phyloP scores from a whole-genome alignment of 208 protist genomes.

The Kentomonas sorsogonicus region DNA sequence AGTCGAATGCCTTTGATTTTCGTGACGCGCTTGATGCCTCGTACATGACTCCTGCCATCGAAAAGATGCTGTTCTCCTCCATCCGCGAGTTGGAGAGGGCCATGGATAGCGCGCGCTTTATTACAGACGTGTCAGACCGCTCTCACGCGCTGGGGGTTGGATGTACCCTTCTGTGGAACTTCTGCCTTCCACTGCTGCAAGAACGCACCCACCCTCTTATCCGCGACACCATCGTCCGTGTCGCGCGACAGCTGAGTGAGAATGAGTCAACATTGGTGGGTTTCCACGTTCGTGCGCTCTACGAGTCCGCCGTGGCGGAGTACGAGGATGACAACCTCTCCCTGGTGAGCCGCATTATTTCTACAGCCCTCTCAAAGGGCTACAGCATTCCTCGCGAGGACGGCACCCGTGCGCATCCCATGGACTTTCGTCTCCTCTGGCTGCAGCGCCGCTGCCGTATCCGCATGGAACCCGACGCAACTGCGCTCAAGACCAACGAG shows the following conservation, averaged over 20 bases:
- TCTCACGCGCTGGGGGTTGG: constrained; percentile 52
- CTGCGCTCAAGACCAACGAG: constrained; percentile 20
- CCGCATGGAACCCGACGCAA: constrained; percentile 23
- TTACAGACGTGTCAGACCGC: constrained; percentile 60
- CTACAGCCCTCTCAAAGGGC: not conserved
- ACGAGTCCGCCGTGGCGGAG: constrained; percentile 56
- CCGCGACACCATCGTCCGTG: constrained; percentile 13
- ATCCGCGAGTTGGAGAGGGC: constrained; percentile 43
- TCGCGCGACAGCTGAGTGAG: constrained; percentile 11
- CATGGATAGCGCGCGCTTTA: constrained; percentile 55
- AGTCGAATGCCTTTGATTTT: constrained; percentile 17
- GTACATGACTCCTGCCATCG: constrained; percentile 33
- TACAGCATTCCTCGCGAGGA: not conserved
- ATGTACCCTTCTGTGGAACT: constrained; percentile 68
- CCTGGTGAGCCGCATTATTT: constrained; percentile 18
- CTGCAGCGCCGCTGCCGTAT: constrained; percentile 30
- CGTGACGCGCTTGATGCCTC: constrained; percentile 35
- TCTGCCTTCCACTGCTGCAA: constrained; percentile 41
- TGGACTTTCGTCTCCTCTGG: constrained; percentile 55
- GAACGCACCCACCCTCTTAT: constrained; percentile 14
- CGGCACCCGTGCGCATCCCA: constrained; percentile 11
- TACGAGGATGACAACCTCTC: constrained; percentile 70
- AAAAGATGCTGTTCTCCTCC: constrained; percentile 21
- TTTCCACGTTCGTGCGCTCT: constrained; percentile 42
- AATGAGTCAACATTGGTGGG: not conserved